Evolutionary conservation across 257 asterid species (phyloP).

Genomic region (Plantago major): DNA sequence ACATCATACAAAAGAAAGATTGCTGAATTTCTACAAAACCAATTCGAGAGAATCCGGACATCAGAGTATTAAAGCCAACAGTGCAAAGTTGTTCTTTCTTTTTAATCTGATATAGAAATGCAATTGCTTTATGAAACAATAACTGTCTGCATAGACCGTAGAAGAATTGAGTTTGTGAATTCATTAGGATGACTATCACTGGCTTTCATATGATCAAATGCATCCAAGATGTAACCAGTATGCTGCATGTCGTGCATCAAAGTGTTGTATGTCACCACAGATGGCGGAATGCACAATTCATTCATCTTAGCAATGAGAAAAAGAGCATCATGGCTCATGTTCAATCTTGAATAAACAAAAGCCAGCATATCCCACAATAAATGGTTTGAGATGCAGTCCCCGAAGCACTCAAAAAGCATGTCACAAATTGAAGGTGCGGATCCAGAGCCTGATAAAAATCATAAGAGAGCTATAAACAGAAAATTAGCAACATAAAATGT

Average conservation of each 20-base stretch:
- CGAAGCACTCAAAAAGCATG: constrained; percentile 49
- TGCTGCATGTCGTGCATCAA: constrained; percentile 57
- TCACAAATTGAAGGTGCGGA: constrained; percentile 65
- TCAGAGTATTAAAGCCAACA: constrained; percentile 55
- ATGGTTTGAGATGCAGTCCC: constrained; percentile 37
- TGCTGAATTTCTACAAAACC: constrained; percentile 57
- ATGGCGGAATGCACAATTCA: constrained; percentile 46
- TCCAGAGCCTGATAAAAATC: constrained; percentile 67
- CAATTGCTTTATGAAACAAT: constrained; percentile 55
- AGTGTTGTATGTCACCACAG: constrained; percentile 55
- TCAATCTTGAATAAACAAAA: constrained; percentile 48
- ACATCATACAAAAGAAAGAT: constrained; percentile 66
- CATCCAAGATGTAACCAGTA: constrained; percentile 50
- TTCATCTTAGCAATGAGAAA: constrained; percentile 61
- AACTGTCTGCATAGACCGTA: constrained; percentile 65
- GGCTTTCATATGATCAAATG: constrained; percentile 43
- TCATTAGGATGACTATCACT: constrained; percentile 39
- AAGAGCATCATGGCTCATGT: constrained; percentile 69
- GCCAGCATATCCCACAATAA: constrained; percentile 72
- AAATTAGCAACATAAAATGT: constrained; percentile 29
- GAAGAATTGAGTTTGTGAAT: constrained; percentile 53
- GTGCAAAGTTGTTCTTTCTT: constrained; percentile 41
- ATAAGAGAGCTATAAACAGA: constrained; percentile 43
- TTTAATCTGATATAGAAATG: constrained; percentile 38
- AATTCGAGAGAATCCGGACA: constrained; percentile 62